Conservation (phyloP, 2,329 filamentous ascomycete genomes). For the Alternaria viburni region DNA sequence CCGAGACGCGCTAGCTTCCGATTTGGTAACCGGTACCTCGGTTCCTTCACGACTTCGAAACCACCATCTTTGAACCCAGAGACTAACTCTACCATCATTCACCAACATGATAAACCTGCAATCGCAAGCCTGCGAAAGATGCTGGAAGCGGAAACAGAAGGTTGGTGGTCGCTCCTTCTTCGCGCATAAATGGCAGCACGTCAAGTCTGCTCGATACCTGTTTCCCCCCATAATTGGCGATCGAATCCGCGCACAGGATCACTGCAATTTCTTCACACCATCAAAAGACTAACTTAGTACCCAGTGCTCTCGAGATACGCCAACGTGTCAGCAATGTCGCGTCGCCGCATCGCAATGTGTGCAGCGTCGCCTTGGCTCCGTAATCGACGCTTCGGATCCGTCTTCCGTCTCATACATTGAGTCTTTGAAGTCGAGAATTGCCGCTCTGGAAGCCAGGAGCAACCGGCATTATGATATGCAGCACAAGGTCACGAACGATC, state of each 20-base stretch:
- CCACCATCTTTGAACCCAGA: not conserved
- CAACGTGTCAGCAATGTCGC: conserved; percentile 10
- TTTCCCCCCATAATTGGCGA: not conserved
- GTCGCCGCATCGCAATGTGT: conserved; percentile 8
- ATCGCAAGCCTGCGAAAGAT: conserved; percentile 20
- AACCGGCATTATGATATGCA: not conserved
- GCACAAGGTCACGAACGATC: not conserved
- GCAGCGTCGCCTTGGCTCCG: conserved; percentile 8
- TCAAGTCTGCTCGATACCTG: not conserved
- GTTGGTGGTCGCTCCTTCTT: not conserved
- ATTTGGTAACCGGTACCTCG: not conserved
- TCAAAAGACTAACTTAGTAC: not conserved
- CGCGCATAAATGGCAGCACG: no score
- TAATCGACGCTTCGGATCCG: not conserved
- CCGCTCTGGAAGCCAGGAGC: not conserved
- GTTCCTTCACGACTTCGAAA: not conserved
- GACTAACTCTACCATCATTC: not conserved
- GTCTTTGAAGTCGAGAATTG: not conserved
- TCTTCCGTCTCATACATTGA: not conserved
- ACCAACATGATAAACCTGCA: not conserved
- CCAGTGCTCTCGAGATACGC: conserved; percentile 15
- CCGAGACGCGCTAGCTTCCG: not conserved
- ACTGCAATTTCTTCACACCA: not conserved
- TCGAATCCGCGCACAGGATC: not conserved
- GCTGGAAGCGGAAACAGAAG: conserved; percentile 25